Evolutionary conservation across 371 early-diverging fungal genomes (phyloP), one percentile per base, ranked within the genome.

Genomic region (Quaeritorhiza haematococci): DNA sequence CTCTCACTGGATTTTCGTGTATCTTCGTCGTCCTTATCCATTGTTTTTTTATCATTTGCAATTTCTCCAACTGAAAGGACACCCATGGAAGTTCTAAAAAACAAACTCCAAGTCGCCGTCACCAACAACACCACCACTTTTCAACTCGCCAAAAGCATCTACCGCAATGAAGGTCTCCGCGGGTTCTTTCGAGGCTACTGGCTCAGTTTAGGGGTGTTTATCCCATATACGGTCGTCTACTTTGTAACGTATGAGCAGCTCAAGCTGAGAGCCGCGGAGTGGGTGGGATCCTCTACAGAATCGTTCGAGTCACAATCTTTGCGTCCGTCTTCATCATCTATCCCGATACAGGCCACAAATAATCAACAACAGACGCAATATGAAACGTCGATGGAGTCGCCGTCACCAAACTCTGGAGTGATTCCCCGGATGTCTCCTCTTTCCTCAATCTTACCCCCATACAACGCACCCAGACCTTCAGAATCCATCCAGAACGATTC

Each of bases 1-100:
- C n/a, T n/a, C n/a, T n/a, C n/a, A n/a, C n/a, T n/a, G n/a, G n/a
- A n/a, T n/a, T n/a, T n/a, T n/a, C n/a, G n/a, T n/a, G n/a, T n/a
- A n/a, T n/a, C n/a, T n/a, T n/a, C n/a, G n/a, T n/a, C n/a, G n/a
- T n/a, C n/a, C n/a, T n/a, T n/a, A n/a, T n/a, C n/a, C n/a, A n/a
- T n/a, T n/a, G n/a, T n/a, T n/a, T n/a, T n/a, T n/a, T n/a, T n/a
- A n/a, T n/a, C n/a, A n/a, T n/a, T n/a, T n/a, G n/a, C n/a, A n/a
- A n/a, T n/a, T 28, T n/a, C n/a, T 30, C 19, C 35, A 33, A 10
- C 13, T 47, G n/a, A 24, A 28, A 68, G 71, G 79, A 90, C 90
- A 4, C 92, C 92, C 3, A 88, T 90, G 88, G 92, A 90, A 68
- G 83, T 91, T 3, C 56, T 91, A 56, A 91, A 91, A 59, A 84